These are phyloP conservation scores for Bertia moriformis DNA, from an alignment of 2,329 filamentous ascomycete genomes.

Conservation along the genomic window DNA sequence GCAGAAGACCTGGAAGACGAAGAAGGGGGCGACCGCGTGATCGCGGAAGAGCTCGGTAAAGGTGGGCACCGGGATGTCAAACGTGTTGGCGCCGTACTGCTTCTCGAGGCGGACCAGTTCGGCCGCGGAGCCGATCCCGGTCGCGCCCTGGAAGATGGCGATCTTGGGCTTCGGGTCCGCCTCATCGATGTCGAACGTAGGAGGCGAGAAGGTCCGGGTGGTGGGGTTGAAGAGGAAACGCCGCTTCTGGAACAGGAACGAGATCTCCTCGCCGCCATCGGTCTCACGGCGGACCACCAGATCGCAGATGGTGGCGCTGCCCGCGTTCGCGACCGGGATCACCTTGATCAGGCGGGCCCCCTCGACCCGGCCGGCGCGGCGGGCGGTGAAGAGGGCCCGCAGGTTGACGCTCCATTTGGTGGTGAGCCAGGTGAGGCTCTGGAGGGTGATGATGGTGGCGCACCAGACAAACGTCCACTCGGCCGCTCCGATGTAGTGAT, in stretches of 20 bases:
- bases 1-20: slow-evolving; percentile 98
- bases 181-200: slow-evolving; percentile 76
- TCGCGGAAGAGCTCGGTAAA: slow-evolving; percentile 95
- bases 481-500: slow-evolving; percentile 74
- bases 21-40: slow-evolving; percentile 95
- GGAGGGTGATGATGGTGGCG: slow-evolving; percentile 71
- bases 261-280: slow-evolving; percentile 35
- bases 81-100: slow-evolving; percentile 90
- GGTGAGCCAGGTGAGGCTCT: slow-evolving; percentile 82
- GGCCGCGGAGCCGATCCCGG: not conserved
- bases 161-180: slow-evolving; percentile 64
- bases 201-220: slow-evolving; percentile 62
- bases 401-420: slow-evolving; percentile 96
- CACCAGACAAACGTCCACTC: slow-evolving; percentile 98
- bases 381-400: slow-evolving; percentile 67
- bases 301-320: slow-evolving; percentile 72
- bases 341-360: slow-evolving; percentile 83
- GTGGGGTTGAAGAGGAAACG: slow-evolving; percentile 73
- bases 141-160: slow-evolving; percentile 44
- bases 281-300: slow-evolving; percentile 65
- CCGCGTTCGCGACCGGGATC: slow-evolving; percentile 77
- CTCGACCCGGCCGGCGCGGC: slow-evolving; percentile 51
- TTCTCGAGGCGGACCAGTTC: slow-evolving; percentile 71
- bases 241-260: slow-evolving; percentile 95
- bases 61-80: slow-evolving; percentile 91